Evolutionary conservation across 169 alveolate genomes (phyloP).

Genomic region (Plasmodium chabaudi): DNA sequence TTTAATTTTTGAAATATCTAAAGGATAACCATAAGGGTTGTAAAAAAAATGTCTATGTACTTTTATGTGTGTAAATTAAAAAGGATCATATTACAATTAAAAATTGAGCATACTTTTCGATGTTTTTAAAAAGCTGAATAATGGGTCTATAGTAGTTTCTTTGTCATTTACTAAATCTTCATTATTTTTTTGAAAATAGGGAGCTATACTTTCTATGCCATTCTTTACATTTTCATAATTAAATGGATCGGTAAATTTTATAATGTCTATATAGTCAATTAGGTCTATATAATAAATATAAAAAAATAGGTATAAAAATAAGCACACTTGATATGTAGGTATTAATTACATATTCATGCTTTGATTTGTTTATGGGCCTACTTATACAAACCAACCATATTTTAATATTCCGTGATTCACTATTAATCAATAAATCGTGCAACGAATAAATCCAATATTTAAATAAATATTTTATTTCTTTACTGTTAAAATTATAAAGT

Average conservation of each 20-base stretch:
- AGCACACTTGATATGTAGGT: background rate
- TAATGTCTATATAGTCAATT: constrained; percentile 55
- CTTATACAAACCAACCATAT: constrained; percentile 76
- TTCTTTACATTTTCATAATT: constrained; percentile 59
- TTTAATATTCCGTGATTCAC: constrained; percentile 27
- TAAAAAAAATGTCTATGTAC: background rate
- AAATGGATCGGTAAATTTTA: constrained; percentile 60
- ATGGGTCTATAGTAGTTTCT: constrained; percentile 38
- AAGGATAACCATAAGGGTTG: background rate
- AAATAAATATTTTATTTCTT: constrained; percentile 59
- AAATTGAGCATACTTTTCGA: constrained; percentile 17
- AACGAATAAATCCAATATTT: constrained; percentile 67
- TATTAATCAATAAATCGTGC: constrained; percentile 63
- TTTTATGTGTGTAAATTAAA: background rate
- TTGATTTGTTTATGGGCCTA: constrained; percentile 3
- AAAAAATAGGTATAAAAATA: background rate
- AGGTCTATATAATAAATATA: constrained; percentile 30
- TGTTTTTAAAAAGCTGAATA: constrained; percentile 49
- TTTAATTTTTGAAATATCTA: constrained; percentile 30
- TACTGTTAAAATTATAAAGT: constrained; percentile 31
- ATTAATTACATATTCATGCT: background rate
- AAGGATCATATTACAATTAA: background rate
- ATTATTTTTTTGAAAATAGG: constrained; percentile 36
- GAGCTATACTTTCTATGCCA: constrained; percentile 43
- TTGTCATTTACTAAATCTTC: constrained; percentile 9